Evolutionary conservation across 345 rosid genomes (phyloP).

Genomic region (Salix brachista): DNA sequence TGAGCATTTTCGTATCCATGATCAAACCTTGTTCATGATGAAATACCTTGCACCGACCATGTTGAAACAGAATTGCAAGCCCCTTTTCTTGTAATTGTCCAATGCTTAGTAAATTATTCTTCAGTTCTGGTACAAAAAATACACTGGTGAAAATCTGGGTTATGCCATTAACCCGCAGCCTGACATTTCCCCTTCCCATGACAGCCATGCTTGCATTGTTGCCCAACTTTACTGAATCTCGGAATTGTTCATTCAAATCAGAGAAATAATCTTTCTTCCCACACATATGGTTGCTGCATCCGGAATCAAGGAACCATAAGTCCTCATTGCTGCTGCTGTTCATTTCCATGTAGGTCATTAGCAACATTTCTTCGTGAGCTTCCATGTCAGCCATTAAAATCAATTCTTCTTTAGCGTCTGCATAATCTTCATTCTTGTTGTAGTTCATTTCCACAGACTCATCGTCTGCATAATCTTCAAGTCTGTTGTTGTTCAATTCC

Average conservation of each 20-base stretch:
- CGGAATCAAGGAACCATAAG: not conserved
- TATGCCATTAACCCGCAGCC: not conserved
- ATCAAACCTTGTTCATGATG: not conserved
- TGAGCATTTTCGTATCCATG: not conserved
- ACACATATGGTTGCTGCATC: not conserved
- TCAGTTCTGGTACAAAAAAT: not conserved
- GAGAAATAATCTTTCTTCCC: not conserved
- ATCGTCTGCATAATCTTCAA: no score
- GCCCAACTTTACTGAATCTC: not conserved
- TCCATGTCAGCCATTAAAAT: no score
- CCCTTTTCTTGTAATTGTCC: not conserved
- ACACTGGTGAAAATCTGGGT: not conserved
- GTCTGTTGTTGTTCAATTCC: no score
- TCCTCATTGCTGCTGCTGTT: not conserved
- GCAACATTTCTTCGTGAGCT: no score
- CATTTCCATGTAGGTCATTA: no score
- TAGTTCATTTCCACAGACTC: no score
- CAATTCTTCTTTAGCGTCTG: no score
- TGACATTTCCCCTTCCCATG: not conserved
- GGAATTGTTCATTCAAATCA: not conserved
- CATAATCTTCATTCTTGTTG: no score
- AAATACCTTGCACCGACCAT: not conserved
- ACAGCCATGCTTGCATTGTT: not conserved
- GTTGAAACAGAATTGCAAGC: not conserved
- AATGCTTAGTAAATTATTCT: not conserved